These are phyloP conservation scores for Triticum urartu DNA, from an alignment of 176 grass and related monocot species.

Conservation along the genomic window DNA sequence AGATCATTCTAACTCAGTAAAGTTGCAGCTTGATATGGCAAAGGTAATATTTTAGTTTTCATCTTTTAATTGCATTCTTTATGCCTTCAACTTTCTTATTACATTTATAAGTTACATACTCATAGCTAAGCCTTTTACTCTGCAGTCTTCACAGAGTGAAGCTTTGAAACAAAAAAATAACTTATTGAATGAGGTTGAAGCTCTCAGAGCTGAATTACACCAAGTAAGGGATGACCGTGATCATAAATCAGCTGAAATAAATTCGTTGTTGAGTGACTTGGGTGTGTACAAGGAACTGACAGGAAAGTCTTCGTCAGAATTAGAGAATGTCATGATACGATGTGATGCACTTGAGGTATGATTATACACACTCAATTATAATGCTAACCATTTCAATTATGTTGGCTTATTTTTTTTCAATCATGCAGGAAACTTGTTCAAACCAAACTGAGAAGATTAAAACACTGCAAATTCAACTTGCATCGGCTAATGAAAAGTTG, in stretches of 20 bases:
- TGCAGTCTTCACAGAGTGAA: conserved; percentile 70
- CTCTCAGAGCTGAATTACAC: conserved; percentile 60
- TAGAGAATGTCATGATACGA: conserved; percentile 48
- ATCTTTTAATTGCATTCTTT: neutral
- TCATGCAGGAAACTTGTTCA: conserved; percentile 49
- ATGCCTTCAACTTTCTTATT: neutral
- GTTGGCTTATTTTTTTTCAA: conserved; percentile 2
- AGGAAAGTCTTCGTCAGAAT: conserved; percentile 36
- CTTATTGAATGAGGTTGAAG: conserved; percentile 56
- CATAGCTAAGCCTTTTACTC: neutral
- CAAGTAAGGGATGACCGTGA: conserved; percentile 68
- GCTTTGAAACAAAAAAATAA: conserved; percentile 63
- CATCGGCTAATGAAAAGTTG: conserved; percentile 51
- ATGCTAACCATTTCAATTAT: neutral
- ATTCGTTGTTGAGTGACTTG: conserved; percentile 42
- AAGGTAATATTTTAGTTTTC: conserved; percentile 35
- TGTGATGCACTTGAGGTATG: conserved; percentile 57
- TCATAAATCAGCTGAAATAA: conserved; percentile 38
- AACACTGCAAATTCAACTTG: conserved; percentile 56
- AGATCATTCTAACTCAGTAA: conserved; percentile 69
- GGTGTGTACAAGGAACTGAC: conserved; percentile 49
- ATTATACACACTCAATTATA: neutral
- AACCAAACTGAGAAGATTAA: conserved; percentile 50
- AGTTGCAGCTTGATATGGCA: conserved; percentile 65
- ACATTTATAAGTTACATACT: neutral